Evolutionary conservation across 2,329 filamentous ascomycete species (phyloP).

Genomic region (Fusarium sp.): DNA sequence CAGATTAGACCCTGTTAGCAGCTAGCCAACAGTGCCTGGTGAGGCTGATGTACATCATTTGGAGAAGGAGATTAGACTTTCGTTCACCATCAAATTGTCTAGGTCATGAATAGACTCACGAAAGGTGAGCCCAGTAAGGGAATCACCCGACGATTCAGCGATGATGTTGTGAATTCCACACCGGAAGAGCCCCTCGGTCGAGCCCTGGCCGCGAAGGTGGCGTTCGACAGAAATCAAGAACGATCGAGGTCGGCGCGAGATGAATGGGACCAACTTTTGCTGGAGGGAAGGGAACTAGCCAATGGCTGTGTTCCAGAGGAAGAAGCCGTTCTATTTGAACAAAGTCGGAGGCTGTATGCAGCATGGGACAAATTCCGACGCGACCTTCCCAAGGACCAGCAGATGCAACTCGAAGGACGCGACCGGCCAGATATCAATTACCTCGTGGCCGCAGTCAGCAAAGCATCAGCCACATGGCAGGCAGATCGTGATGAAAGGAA

Average conservation of each 20-base stretch:
- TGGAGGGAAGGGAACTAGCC: neutral
- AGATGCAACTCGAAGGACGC: neutral
- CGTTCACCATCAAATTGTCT: neutral
- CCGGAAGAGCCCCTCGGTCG: neutral
- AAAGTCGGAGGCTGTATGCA: neutral
- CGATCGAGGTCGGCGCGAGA: neutral
- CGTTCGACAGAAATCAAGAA: neutral
- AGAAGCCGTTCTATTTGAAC: neutral
- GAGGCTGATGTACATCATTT: neutral
- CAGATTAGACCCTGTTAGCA: neutral
- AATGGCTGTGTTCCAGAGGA: neutral
- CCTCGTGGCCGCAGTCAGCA: rapidly evolving
- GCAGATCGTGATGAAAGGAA: neutral
- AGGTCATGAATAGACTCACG: neutral
- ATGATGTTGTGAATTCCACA: neutral
- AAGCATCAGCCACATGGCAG: neutral
- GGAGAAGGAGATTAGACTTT: neutral
- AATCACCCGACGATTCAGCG: neutral
- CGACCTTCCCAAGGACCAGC: neutral
- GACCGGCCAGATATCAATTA: neutral
- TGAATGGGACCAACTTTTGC: neutral
- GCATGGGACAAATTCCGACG: neutral
- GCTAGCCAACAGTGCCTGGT: neutral
- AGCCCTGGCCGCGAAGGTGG: neutral
- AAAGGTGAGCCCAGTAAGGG: neutral